Percentiles rank a stretch among this genome's conserved stretches.
These are phyloP conservation scores for Limnanthes douglasii DNA, from an alignment of 345 rosid species.

Conservation along the genomic window DNA sequence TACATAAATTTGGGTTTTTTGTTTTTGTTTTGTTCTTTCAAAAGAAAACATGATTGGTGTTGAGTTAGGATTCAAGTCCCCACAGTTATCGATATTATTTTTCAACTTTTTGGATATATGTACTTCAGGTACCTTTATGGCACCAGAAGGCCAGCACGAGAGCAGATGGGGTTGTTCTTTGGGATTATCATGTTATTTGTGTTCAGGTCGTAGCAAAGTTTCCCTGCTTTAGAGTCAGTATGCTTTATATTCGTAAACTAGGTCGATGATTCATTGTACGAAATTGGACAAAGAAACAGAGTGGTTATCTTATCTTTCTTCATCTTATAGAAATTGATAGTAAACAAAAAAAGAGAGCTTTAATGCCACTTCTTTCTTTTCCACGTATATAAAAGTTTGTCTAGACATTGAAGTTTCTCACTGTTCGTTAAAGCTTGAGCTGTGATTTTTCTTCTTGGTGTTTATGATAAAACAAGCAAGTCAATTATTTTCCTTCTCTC, in stretches of 20 bases:
- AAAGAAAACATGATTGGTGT: not conserved
- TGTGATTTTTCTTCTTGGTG: conserved; percentile 3
- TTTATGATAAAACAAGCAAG: too few relatives aligned
- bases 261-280: too few relatives aligned
- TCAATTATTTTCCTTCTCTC: too few relatives aligned
- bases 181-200: conserved; percentile 90
- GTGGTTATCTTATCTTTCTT: too few relatives aligned
- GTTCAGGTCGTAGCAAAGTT: conserved; percentile 34
- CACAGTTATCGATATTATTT: not conserved
- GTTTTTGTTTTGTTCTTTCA: not conserved
- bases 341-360: too few relatives aligned
- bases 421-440: not conserved
- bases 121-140: conserved; percentile 70
- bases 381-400: too few relatives aligned
- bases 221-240: not conserved
- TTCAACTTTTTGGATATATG: conserved; percentile 1
- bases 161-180: conserved; percentile 66
- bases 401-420: not conserved
- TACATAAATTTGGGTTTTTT: not conserved
- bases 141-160: conserved; percentile 79
- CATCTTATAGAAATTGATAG: too few relatives aligned
- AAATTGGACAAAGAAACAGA: too few relatives aligned
- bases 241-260: too few relatives aligned
- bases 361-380: too few relatives aligned
- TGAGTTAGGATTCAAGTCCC: not conserved